A percentile compares a stretch with the other conserved stretches of the same genome.
Evolutionary conservation across 164 flowering plant species (phyloP).

Genomic region (Malania oleifera): DNA sequence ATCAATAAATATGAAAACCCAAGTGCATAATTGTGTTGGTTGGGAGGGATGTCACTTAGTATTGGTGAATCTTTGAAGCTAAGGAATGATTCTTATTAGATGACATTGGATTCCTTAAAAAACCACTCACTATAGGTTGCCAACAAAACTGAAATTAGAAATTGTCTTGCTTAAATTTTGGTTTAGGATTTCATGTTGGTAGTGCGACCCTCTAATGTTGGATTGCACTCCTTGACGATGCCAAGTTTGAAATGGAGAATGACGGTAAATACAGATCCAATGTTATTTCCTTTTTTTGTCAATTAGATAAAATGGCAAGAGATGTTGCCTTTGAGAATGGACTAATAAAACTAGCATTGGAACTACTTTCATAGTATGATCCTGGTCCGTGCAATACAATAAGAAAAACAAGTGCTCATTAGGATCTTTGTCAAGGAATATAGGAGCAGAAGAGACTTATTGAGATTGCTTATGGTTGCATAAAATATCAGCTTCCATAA

Average conservation of each 20-base stretch:
- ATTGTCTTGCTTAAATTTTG: conserved; percentile 72
- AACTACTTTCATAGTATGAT: conserved; percentile 71
- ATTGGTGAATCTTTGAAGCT: conserved; percentile 83
- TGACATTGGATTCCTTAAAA: conserved; percentile 10
- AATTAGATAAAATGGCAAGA: conserved; percentile 69
- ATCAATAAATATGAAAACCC: background rate
- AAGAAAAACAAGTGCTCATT: conserved; percentile 34
- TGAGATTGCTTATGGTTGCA: conserved; percentile 78
- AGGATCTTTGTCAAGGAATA: conserved; percentile 31
- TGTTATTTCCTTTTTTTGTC: conserved; percentile 62
- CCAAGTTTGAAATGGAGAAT: conserved; percentile 57
- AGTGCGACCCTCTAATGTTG: conserved; percentile 53
- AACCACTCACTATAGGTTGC: conserved; percentile 10
- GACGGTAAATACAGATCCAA: conserved; percentile 71
- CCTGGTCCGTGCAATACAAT: conserved; percentile 26
- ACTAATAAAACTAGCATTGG: conserved; percentile 51
- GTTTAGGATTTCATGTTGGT: conserved; percentile 16
- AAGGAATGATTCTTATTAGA: conserved; percentile 2
- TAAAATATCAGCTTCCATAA: conserved; percentile 69
- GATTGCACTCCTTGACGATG: conserved; percentile 79
- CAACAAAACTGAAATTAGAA: conserved; percentile 18
- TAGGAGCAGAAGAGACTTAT: conserved; percentile 74
- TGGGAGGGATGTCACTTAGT: conserved; percentile 51
- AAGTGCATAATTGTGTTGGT: conserved; percentile 29
- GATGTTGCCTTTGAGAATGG: conserved; percentile 71